phyloP scores from a whole-genome alignment of 139 green algal genomes.

The Chlorella sp. region DNA sequence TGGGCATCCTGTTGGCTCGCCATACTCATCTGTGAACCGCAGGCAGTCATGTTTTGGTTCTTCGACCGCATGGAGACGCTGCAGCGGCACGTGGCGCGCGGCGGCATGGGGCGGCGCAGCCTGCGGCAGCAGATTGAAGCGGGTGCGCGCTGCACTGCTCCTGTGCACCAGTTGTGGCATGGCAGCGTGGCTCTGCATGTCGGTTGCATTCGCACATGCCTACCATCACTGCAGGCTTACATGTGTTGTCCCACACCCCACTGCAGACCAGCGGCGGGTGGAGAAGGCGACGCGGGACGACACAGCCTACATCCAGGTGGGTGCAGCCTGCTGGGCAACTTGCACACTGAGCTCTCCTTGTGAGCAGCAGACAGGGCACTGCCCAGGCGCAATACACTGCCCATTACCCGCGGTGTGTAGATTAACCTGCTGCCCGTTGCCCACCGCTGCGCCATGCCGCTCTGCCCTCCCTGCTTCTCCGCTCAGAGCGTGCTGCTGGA shows the following conservation, averaged over 20 bases:
- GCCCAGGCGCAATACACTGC: too few species aligned
- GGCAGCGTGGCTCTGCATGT: neutral
- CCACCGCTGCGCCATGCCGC: too few species aligned
- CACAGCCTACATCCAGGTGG: constrained; percentile 33
- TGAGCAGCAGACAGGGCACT: too few species aligned
- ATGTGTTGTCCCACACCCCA: neutral
- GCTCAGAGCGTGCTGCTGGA: constrained; percentile 42
- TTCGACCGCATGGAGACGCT: constrained; percentile 44
- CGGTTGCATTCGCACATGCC: too few species aligned
- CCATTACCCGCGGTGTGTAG: too few species aligned
- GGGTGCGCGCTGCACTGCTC: neutral
- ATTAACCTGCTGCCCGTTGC: too few species aligned
- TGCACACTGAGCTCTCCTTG: neutral
- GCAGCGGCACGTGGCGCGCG: constrained; percentile 18
- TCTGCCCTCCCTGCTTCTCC: too few species aligned
- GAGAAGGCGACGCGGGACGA: constrained; percentile 37
- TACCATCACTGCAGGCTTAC: too few species aligned
- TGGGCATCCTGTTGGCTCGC: too few species aligned
- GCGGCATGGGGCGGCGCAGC: constrained; percentile 4
- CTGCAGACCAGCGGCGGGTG: constrained; percentile 39
- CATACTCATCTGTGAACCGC: too few species aligned
- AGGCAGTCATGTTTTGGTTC: constrained; percentile 40
- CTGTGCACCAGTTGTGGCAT: neutral
- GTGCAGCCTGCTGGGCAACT: neutral
- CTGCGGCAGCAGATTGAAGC: constrained; percentile 26